phyloP scores from a whole-genome alignment of 1,284 basidiomycete genomes.

The Apiotrichum veenhuisii region DNA sequence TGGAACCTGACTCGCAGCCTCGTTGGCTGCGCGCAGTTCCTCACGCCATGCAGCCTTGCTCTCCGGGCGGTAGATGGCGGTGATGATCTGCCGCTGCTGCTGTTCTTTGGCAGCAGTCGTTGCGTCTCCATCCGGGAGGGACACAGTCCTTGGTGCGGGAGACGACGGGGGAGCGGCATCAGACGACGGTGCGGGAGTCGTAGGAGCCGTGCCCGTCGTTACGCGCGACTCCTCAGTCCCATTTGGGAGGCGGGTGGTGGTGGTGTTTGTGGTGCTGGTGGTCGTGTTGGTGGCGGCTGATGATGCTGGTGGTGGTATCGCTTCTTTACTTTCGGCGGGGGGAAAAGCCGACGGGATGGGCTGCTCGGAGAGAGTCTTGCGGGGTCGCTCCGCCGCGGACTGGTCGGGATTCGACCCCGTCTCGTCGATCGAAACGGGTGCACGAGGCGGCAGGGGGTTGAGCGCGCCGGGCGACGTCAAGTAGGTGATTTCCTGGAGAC shows the following conservation, averaged over 20 bases:
- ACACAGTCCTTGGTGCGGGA: slow-evolving; percentile 24
- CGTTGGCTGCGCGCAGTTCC: slow-evolving; percentile 50
- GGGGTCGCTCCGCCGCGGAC: slow-evolving; percentile 28
- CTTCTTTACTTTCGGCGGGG: not conserved
- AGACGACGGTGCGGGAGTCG: not conserved
- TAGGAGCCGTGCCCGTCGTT: not conserved
- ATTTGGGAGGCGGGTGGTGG: slow-evolving; percentile 3
- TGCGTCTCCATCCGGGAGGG: slow-evolving; percentile 24
- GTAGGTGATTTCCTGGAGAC: slow-evolving; percentile 96
- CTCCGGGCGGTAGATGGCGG: slow-evolving; percentile 82
- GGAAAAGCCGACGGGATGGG: slow-evolving; percentile 19
- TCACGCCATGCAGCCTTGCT: slow-evolving; percentile 79
- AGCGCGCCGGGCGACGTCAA: slow-evolving; percentile 93
- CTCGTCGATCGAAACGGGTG: slow-evolving; percentile 48
- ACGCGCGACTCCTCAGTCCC: slow-evolving; percentile 5
- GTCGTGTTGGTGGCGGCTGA: not conserved
- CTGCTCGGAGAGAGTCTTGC: slow-evolving; percentile 39
- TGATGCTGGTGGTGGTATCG: not conserved
- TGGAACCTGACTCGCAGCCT: slow-evolving; percentile 40
- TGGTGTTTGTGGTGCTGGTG: not conserved
- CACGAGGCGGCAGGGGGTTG: slow-evolving; percentile 88
- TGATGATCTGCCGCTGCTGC: slow-evolving; percentile 56
- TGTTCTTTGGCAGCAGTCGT: not conserved
- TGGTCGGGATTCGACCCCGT: slow-evolving; percentile 7
- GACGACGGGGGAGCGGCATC: slow-evolving; percentile 27